A percentile compares a stretch with the other conserved stretches of the same genome.
Evolutionary conservation across 441 rosid species (phyloP).

Genomic region (Pelargonium australe): DNA sequence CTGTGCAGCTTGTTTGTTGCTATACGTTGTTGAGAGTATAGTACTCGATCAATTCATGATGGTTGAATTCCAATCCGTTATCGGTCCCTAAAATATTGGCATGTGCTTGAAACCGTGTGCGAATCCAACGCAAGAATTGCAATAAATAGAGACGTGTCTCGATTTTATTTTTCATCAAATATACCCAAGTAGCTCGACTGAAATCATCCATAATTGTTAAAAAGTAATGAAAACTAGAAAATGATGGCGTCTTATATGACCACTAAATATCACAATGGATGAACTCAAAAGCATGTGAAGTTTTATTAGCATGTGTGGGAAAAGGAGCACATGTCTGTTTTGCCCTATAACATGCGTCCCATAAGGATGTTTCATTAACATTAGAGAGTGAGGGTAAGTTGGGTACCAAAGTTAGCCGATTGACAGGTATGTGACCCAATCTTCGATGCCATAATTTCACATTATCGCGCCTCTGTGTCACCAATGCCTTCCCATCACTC

Average conservation of each 20-base stretch:
- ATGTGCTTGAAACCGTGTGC: background rate
- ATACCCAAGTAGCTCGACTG: background rate
- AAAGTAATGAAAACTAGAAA: background rate
- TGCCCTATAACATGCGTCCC: too few relatives aligned
- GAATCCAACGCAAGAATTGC: background rate
- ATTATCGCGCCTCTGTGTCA: too few relatives aligned
- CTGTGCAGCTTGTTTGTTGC: background rate
- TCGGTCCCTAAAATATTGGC: background rate
- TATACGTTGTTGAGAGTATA: background rate
- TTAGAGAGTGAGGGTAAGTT: too few relatives aligned
- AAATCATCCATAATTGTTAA: conserved; percentile 12
- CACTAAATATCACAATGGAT: conserved; percentile 12
- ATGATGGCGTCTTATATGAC: background rate
- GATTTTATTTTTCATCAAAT: background rate
- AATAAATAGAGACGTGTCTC: background rate
- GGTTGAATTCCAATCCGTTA: background rate
- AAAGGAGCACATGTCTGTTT: too few relatives aligned
- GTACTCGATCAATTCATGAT: background rate
- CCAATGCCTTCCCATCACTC: too few relatives aligned
- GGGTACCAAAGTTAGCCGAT: too few relatives aligned
- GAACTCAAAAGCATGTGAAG: background rate
- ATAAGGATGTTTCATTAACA: too few relatives aligned
- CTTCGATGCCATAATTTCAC: too few relatives aligned
- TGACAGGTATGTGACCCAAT: too few relatives aligned
- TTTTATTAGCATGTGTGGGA: too few relatives aligned